A percentile compares a stretch with the other conserved stretches of the same genome.
Conservation (phyloP, 192 early-diverging fungal genomes). For the Coemansia furcata region DNA sequence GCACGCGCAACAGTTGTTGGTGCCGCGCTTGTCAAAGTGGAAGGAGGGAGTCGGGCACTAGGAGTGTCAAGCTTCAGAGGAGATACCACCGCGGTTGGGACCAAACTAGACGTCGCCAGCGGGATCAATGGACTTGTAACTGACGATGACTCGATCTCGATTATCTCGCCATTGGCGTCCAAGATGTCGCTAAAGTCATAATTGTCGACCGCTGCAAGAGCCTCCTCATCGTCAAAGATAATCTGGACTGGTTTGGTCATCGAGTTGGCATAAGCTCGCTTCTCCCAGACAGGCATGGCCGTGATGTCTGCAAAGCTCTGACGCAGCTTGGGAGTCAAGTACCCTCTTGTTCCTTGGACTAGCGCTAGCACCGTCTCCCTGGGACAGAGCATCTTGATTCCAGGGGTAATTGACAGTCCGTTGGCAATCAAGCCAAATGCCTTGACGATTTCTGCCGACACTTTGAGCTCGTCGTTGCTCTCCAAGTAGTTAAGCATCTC, state of each 20-base stretch:
- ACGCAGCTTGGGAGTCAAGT: conserved; percentile 15
- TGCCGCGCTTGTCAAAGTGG: background rate
- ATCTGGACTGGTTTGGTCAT: conserved; percentile 34
- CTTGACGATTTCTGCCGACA: conserved; percentile 22
- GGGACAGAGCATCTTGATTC: conserved; percentile 43
- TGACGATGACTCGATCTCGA: background rate
- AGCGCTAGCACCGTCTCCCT: conserved; percentile 25
- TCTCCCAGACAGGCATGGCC: conserved; percentile 21
- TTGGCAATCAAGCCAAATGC: conserved; percentile 37
- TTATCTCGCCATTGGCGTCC: conserved; percentile 3
- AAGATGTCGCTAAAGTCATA: conserved; percentile 29
- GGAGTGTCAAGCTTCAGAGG: background rate
- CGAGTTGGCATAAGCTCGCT: conserved; percentile 14
- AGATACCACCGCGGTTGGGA: background rate
- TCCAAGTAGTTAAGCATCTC: conserved; percentile 42
- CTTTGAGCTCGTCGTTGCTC: conserved; percentile 20
- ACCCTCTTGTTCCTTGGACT: conserved; percentile 8
- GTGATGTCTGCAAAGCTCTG: conserved; percentile 18
- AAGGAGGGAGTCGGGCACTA: background rate
- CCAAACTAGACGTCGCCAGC: background rate
- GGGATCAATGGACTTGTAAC: background rate
- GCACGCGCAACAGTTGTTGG: background rate
- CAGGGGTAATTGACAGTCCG: conserved; percentile 26
- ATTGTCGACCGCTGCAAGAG: conserved; percentile 26
- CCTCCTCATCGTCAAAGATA: conserved; percentile 38